Base-by-base conservation (phyloP, 1,284 basidiomycete species). In the Puccinia sorghi region DNA sequence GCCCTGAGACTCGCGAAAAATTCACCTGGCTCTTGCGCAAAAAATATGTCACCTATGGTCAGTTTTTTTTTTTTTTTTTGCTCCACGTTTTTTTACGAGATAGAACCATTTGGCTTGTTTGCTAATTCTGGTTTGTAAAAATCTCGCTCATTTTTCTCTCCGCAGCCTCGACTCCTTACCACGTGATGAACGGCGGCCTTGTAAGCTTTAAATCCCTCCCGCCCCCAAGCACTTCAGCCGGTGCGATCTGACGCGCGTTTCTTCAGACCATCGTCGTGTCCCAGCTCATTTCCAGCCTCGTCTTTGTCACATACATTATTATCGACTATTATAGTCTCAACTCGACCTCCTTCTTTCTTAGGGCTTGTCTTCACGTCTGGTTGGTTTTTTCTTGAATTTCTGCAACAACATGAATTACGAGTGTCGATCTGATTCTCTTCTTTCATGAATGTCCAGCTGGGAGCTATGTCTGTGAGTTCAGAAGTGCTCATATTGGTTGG, bases 101-200 rank as follows among this genome's bases (percentile, higher is more conserved):
- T 25, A 3, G 3, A 64, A 64, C 15, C 15, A 50, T 25, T 17
- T 50, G 12, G 20, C 20, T 50, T 20, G 6, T 70, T 37, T 12
- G 15, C 25, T 32, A 11, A 70, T 52, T 70, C 25, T 52, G 27
- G 52, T 37, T 52, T 32, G 27, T 27, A 17, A 61, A 25, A 41
- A n/a, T 61, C 8, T 39, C 32, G n/a, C n/a, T n/a, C n/a, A n/a
- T n/a, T 48, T 50, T 61, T 37, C 37, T 56, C 48, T 41, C 17
- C 22, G 7, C 57, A 78, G 75, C 56, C 41, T 32, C 64, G 8
- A 78, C 56, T 5, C 75, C 75, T 43, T 78, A 78, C 54, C 67
- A 78, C 20, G 67, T 78, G 13, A 70, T 71, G 56, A 78, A 78
- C 48, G 71, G 75, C 52, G 54, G 75, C 15, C 67, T 78, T 67